Conservation (phyloP, 352 stramenopile species). For the Phytophthora niederhauseri region DNA sequence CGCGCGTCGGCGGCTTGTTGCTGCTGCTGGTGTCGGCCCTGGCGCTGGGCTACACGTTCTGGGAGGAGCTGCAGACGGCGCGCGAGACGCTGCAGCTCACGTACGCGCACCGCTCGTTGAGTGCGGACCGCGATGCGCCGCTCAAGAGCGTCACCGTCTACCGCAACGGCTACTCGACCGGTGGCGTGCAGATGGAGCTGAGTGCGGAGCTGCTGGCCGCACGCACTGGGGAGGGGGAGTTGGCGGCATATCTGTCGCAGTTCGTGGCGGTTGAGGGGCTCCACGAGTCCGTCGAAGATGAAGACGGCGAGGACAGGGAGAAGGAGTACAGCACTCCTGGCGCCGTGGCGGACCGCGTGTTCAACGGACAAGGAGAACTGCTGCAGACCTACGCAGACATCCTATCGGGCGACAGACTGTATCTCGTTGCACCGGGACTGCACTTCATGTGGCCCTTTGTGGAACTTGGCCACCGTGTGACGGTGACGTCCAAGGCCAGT, state of each 20-base stretch:
- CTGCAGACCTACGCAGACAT: slow-evolving; percentile 65
- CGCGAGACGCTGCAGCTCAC: slow-evolving; percentile 72
- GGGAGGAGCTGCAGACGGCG: slow-evolving; percentile 43
- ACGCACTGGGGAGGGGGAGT: slow-evolving; percentile 48
- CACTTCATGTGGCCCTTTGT: slow-evolving; percentile 87
- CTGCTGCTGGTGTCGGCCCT: slow-evolving; percentile 41
- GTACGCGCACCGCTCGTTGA: slow-evolving; percentile 58
- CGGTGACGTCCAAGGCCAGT: slow-evolving; percentile 53
- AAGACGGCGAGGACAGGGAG: slow-evolving; percentile 17
- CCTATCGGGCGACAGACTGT: slow-evolving; percentile 58
- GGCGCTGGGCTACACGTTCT: slow-evolving; percentile 57
- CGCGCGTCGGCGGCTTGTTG: slow-evolving; percentile 48
- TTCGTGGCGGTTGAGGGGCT: slow-evolving; percentile 77
- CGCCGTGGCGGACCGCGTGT: slow-evolving; percentile 71
- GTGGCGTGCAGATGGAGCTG: slow-evolving; percentile 76
- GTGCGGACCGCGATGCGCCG: slow-evolving; percentile 36
- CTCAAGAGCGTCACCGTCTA: slow-evolving; percentile 79
- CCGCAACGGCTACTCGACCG: slow-evolving; percentile 81
- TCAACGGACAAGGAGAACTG: slow-evolving; percentile 64
- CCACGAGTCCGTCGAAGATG: slow-evolving; percentile 22
- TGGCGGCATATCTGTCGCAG: slow-evolving; percentile 83
- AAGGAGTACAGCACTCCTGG: slow-evolving; percentile 34
- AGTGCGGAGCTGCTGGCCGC: slow-evolving; percentile 59
- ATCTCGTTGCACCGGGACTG: slow-evolving; percentile 73
- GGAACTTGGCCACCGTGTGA: slow-evolving; percentile 74